These are phyloP conservation scores for Blastocystis sp. DNA, from an alignment of 352 stramenopile genomes.

Conservation along the genomic window DNA sequence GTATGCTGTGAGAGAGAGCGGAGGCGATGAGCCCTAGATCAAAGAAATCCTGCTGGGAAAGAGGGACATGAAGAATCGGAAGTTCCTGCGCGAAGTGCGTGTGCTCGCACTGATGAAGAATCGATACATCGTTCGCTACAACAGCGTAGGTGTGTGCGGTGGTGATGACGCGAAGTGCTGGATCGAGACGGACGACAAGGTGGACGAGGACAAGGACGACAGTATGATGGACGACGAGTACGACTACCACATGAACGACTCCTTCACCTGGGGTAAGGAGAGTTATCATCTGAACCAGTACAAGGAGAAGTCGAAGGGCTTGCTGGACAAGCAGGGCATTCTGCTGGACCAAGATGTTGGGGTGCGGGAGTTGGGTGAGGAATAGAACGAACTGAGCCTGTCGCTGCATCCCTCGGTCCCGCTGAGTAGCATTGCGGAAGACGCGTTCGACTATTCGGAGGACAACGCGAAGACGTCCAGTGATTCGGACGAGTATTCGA, in stretches of 20 bases:
- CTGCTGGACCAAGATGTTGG: neutral
- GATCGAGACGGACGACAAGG: neutral
- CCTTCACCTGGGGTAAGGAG: conserved; percentile 29
- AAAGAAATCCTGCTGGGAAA: conserved; percentile 28
- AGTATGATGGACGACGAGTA: neutral
- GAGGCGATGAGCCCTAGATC: neutral
- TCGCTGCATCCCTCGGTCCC: neutral
- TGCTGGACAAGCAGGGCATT: neutral
- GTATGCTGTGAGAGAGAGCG: conserved; percentile 3
- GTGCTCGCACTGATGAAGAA: conserved; percentile 49
- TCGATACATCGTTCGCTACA: conserved; percentile 9
- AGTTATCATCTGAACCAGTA: neutral
- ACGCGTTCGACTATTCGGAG: neutral
- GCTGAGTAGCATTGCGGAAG: neutral
- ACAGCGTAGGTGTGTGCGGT: conserved; percentile 1
- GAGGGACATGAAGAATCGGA: neutral
- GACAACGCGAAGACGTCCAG: neutral
- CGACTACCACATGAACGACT: neutral
- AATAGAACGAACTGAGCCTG: neutral
- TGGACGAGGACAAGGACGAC: neutral
- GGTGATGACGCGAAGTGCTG: neutral
- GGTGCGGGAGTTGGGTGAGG: neutral
- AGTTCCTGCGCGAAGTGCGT: conserved; percentile 26
- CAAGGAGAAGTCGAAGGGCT: neutral
- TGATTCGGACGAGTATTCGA: neutral